Evolutionary conservation across 1,284 basidiomycete species (phyloP), one percentile per base, ranked within the genome.

Genomic region (Farysia itapuensis): DNA sequence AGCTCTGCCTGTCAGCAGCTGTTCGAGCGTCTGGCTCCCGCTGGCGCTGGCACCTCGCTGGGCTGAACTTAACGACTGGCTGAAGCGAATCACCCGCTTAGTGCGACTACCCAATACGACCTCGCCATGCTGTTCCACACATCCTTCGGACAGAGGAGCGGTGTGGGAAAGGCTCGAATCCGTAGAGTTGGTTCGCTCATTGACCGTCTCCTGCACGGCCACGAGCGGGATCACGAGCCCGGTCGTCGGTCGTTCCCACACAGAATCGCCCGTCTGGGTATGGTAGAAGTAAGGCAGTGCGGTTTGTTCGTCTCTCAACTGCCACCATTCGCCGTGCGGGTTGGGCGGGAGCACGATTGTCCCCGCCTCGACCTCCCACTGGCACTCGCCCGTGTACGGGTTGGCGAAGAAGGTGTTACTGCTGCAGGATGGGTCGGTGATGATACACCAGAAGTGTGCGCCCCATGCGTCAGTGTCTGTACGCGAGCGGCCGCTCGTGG

Each of bases 261-360:
- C 86, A 3, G 90, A 92, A 67, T 88, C 86, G 4, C 85, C 85
- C 1, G 88, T 86, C 74, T 88, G 85, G 1, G 91, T 95, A 70
- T 89, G 90, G 78, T 92, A 93, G 78, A 91, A 96, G 77, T 96
- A 96, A 12, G 88, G 85, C 46, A 91, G 80, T 26, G 86, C 86
- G 29, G 86, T 81, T 23, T 84, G 82, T 26, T 88, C 85, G 77
- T 94, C 91, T 32, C 82, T 81, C 58, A 95, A 82, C 77, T 95
- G 90, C 90, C 91, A 94, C 91, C 91, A 96, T 75, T 94, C 90
- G 35, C 92, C 92, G 24, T 88, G 85, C 3, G 84, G 81, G 51
- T 82, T 87, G 6, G 89, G 87, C 19, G 91, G 92, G 25, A 96
- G 80, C 2, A 93, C 86, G 75, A 91, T 90, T 40, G 88, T 86